These are phyloP conservation scores for Haematococcus lacustris DNA, from an alignment of 139 green algal species.

Conservation along the genomic window DNA sequence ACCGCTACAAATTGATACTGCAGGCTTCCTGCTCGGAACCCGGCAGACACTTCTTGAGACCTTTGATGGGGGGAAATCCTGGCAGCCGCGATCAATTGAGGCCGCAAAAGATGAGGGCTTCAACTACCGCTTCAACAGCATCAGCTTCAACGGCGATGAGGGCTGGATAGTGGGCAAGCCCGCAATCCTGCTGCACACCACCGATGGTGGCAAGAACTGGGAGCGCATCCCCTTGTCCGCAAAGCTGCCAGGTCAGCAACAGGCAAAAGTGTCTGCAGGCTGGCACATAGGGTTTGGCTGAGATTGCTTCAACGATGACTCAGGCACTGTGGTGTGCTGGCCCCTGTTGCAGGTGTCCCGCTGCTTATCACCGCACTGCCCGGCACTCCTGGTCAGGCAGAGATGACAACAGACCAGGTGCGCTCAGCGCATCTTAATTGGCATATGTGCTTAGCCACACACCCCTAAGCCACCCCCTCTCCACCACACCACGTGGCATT, in stretches of 20 bases:
- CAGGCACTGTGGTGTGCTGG: no score
- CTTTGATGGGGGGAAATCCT: conserved; percentile 90
- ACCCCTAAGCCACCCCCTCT: no score
- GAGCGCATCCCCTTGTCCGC: conserved; percentile 87
- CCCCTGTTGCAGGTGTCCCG: conserved; percentile 68
- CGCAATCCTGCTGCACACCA: conserved; percentile 95
- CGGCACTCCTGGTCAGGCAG: conserved; percentile 64
- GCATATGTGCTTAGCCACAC: no score
- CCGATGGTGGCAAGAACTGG: conserved; percentile 88
- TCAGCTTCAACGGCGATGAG: conserved; percentile 91
- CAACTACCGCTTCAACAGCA: conserved; percentile 95
- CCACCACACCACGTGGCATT: no score
- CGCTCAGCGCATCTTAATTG: no score
- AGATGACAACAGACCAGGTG: conserved; percentile 95
- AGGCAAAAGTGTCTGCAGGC: no score
- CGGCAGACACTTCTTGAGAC: conserved; percentile 97
- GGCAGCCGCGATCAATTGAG: conserved; percentile 66
- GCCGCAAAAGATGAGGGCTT: conserved; percentile 71
- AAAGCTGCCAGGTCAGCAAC: conserved; percentile 76
- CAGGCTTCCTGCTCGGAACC: conserved; percentile 93
- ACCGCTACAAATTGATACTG: no score
- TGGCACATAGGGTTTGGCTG: no score
- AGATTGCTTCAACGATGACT: no score
- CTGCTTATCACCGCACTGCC: conserved; percentile 68
- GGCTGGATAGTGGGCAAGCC: conserved; percentile 99